Conservation (phyloP, 1,284 basidiomycete species). For the Rhodofomes roseus region DNA sequence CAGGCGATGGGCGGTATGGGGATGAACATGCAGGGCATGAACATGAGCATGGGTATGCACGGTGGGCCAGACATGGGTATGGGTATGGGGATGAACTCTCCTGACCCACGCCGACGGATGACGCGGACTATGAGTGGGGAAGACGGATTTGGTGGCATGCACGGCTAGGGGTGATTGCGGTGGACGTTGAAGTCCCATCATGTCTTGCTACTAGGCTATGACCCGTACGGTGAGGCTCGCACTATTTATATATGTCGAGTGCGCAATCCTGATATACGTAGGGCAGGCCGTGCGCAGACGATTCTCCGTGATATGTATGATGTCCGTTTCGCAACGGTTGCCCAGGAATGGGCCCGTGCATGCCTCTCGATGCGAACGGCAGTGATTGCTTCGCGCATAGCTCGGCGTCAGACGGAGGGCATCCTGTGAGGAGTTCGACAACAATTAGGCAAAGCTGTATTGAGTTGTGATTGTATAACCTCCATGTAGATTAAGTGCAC, state of each 20-base stretch:
- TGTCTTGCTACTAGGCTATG: background rate
- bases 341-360: too few relatives aligned
- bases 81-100: slow-evolving; percentile 17
- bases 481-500: background rate
- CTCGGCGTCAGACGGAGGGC: too few relatives aligned
- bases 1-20: slow-evolving; percentile 25
- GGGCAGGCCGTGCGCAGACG: too few relatives aligned
- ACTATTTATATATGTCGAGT: too few relatives aligned
- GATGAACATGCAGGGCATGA: slow-evolving; percentile 17
- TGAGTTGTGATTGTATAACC: background rate
- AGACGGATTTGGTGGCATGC: slow-evolving; percentile 21
- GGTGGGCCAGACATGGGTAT: slow-evolving; percentile 19
- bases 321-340: too few relatives aligned
- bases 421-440: too few relatives aligned
- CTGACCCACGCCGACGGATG: slow-evolving; percentile 20
- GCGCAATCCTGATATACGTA: too few relatives aligned
- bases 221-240: background rate
- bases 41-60: slow-evolving; percentile 20
- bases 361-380: too few relatives aligned
- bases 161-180: slow-evolving; percentile 8
- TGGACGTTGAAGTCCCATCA: too few relatives aligned
- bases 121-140: slow-evolving; percentile 23
- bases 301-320: too few relatives aligned
- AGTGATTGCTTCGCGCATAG: too few relatives aligned
- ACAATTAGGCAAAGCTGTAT: too few relatives aligned